Base-by-base conservation (phyloP, 345 rosid genomes). In the Cardiospermum halicacabum region DNA sequence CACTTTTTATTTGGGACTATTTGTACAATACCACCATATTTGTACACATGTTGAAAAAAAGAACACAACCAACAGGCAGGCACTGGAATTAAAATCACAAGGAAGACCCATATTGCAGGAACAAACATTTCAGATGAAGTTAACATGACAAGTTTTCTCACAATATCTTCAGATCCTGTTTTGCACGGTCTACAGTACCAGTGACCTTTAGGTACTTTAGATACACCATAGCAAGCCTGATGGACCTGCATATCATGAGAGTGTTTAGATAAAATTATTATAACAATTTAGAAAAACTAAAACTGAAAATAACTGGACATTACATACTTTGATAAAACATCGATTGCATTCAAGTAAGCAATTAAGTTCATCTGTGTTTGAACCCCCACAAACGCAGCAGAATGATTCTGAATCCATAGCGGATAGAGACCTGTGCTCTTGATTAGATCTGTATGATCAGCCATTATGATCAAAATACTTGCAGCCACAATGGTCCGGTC, bases 221-320 rank as follows among this genome's bases (percentile, higher is more conserved):
- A 59, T 71, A 81, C 64, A 21, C 85, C 85, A 74, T 81, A 81
- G 73, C 85, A 81, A 68, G 85, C 82, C 53, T 81, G 85, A 66
- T 81, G 85, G 66, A 81, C 82, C 85, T 81, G 58, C 21, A 42
- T 22, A 62, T 56, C 19, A 60, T 28, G 34, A 40, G 28, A 40
- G 37, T 43, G 62, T 31, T 62, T 48, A 67, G 27, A 60, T 26
- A 27, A 43, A 1, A 22, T 13, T 55, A 59, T 60, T 47, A 60
- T 24, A 18, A 50, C 28, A 6, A 22, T 13, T 49, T 24, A 57
- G 43, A 56, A 30, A 43, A 64, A 64, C 43, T 22, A 4, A 18
- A 27, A 5, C 11, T 5, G 18, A 61, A n/a, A 70, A 60, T 37
- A 61, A 62, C 48, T 10, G 26, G 31, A 53, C 34, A 53, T 34